Conservation (phyloP, 257 asterid species). For the Eustoma russellianum region DNA sequence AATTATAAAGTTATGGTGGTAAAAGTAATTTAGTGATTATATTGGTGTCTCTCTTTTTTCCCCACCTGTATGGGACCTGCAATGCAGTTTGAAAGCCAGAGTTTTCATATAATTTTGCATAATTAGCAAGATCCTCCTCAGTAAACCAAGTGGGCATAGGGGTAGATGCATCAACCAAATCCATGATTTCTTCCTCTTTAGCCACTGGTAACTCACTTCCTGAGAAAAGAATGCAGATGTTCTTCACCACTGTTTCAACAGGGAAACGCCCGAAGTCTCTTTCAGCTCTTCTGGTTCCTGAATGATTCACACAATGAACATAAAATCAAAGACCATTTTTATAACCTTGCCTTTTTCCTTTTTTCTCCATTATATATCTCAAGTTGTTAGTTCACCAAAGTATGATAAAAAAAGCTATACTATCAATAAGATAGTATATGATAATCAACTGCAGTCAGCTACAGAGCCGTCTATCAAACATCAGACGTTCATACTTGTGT, state of each 20-base stretch:
- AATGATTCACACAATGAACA: too few species aligned
- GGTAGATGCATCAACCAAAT: constrained; percentile 26
- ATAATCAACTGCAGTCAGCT: too few species aligned
- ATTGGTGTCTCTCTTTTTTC: neutral
- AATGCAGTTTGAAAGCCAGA: constrained; percentile 32
- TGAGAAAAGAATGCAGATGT: constrained; percentile 50
- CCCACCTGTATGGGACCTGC: constrained; percentile 37
- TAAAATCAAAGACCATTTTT: too few species aligned
- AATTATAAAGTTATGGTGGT: too few species aligned
- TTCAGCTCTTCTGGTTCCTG: constrained; percentile 34
- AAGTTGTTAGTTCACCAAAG: too few species aligned
- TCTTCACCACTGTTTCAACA: constrained; percentile 42
- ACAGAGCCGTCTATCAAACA: too few species aligned
- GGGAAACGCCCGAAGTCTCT: constrained; percentile 47
- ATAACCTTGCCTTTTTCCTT: too few species aligned
- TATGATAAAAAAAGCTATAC: too few species aligned
- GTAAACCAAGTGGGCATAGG: constrained; percentile 28
- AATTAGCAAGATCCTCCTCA: constrained; percentile 24
- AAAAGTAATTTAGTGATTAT: neutral
- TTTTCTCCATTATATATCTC: too few species aligned
- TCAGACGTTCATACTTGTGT: too few species aligned
- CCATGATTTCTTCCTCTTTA: constrained; percentile 51
- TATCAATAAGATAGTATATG: too few species aligned
- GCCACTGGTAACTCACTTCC: constrained; percentile 44
- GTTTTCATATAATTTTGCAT: constrained; percentile 21